A percentile compares a stretch with the other conserved stretches of the same genome.
phyloP scores from a whole-genome alignment of 805 yeast genomes.

The Wickerhamiella musiphila region DNA sequence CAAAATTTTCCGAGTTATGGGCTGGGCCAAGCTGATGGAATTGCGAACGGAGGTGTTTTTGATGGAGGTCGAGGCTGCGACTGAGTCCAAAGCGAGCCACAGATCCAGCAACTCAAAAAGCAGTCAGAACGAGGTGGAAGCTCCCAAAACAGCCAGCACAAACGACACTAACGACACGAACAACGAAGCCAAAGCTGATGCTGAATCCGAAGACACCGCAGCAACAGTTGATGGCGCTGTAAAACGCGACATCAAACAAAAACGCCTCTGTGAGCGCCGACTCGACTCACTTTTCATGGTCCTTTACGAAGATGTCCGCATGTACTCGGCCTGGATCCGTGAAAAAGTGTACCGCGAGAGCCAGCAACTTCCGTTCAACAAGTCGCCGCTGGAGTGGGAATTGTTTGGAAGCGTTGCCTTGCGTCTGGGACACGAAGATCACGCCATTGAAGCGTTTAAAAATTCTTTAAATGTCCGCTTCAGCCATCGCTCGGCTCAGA shows the following conservation, averaged over 20 bases:
- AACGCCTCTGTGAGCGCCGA: slow-evolving; percentile 61
- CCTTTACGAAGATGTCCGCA: slow-evolving; percentile 45
- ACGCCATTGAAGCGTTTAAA: slow-evolving; percentile 66
- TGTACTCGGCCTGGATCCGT: slow-evolving; percentile 86
- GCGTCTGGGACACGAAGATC: slow-evolving; percentile 70
- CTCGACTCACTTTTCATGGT: slow-evolving; percentile 56
- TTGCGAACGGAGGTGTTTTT: slow-evolving; percentile 57
- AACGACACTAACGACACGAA: background rate
- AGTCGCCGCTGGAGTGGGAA: slow-evolving; percentile 82
- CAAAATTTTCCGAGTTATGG: slow-evolving; percentile 44
- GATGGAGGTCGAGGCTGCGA: slow-evolving; percentile 46
- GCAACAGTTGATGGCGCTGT: too few relatives aligned
- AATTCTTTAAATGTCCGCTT: slow-evolving; percentile 58
- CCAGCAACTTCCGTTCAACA: slow-evolving; percentile 63
- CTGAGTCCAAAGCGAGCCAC: slow-evolving; percentile 9
- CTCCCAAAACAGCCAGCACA: background rate
- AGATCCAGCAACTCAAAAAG: background rate
- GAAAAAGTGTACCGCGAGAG: slow-evolving; percentile 79
- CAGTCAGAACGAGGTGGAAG: background rate
- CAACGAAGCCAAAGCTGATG: background rate
- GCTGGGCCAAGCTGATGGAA: slow-evolving; percentile 66
- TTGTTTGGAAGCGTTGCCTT: slow-evolving; percentile 70
- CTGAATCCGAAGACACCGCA: too few relatives aligned
- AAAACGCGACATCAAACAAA: slow-evolving; percentile 20
- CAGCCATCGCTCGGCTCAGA: slow-evolving; percentile 62